These are phyloP conservation scores for Ascomycota sp. DNA, from an alignment of 2,329 filamentous ascomycete species.

Conservation along the genomic window DNA sequence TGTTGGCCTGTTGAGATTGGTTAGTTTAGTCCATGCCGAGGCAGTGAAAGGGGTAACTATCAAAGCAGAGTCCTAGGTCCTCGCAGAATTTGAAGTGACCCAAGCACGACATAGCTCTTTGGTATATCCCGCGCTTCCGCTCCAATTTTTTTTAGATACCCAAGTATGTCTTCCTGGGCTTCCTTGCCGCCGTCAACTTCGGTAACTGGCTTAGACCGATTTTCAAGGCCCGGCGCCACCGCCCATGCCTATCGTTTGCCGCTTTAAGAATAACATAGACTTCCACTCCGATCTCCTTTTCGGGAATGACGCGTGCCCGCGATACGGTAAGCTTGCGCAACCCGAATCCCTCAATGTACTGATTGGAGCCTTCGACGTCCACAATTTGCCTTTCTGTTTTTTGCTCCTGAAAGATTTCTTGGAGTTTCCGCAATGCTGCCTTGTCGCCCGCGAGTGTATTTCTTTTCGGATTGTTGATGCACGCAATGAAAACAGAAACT, in stretches of 20 bases:
- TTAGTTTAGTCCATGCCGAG: not conserved
- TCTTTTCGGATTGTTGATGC: no score
- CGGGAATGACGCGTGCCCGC: not conserved
- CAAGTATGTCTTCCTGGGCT: not conserved
- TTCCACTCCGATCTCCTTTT: not conserved
- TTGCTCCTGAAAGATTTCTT: no score
- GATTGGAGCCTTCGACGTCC: not conserved
- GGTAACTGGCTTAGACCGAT: not conserved
- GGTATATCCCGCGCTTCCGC: not conserved
- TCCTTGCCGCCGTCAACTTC: constrained; percentile 1
- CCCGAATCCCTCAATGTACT: not conserved
- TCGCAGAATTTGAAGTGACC: not conserved
- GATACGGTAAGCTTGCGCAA: not conserved
- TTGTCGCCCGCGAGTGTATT: no score
- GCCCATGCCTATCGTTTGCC: not conserved
- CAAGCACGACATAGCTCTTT: not conserved
- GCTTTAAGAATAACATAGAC: not conserved
- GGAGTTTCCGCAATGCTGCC: no score
- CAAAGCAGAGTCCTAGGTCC: not conserved
- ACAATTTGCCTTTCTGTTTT: not conserved
- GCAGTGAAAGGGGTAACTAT: not conserved
- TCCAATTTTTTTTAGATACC: not conserved
- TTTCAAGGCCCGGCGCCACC: not conserved
- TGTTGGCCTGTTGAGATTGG: not conserved
- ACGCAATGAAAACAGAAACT: no score